Evolutionary conservation across 164 flowering plant genomes (phyloP).

Genomic region (Vitis rupestris): DNA sequence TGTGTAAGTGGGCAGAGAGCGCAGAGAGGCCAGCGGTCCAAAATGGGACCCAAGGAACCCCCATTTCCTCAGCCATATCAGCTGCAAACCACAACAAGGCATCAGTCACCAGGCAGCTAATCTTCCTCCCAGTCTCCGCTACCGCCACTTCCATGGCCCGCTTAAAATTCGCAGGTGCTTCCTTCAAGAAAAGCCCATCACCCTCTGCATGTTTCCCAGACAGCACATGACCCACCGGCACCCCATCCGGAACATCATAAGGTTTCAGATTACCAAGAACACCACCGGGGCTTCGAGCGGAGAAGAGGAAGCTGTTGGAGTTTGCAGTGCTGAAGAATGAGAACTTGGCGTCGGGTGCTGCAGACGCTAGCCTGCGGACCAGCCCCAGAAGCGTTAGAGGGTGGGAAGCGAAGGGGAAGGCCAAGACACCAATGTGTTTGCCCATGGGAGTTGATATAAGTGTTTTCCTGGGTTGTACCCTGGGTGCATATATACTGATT

Average conservation of each 20-base stretch:
- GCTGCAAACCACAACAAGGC: constrained; percentile 25
- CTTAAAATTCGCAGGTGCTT: constrained; percentile 8
- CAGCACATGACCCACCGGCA: background rate
- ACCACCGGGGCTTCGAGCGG: background rate
- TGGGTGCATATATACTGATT: no score
- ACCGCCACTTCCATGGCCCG: constrained; percentile 17
- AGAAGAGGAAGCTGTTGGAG: constrained; percentile 11
- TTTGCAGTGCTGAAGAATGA: constrained; percentile 26
- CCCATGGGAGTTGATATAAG: no score
- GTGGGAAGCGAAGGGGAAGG: constrained; percentile 42
- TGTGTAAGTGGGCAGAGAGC: constrained; percentile 25
- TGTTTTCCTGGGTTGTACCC: no score
- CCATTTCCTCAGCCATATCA: constrained; percentile 22
- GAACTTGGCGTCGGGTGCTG: constrained; percentile 17
- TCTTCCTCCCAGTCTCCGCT: constrained; percentile 10
- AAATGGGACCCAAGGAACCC: constrained; percentile 28
- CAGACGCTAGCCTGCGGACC: constrained; percentile 15
- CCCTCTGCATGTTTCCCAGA: constrained; percentile 8
- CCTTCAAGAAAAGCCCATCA: constrained; percentile 17
- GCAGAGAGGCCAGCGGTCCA: constrained; percentile 22
- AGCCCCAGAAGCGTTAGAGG: constrained; percentile 19
- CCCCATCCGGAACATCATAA: constrained; percentile 19
- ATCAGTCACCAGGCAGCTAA: constrained; percentile 20
- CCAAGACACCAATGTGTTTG: constrained; percentile 30
- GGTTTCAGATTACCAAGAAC: constrained; percentile 9